Base-by-base conservation (phyloP, 805 yeast species). In the Pichia manshurica region DNA sequence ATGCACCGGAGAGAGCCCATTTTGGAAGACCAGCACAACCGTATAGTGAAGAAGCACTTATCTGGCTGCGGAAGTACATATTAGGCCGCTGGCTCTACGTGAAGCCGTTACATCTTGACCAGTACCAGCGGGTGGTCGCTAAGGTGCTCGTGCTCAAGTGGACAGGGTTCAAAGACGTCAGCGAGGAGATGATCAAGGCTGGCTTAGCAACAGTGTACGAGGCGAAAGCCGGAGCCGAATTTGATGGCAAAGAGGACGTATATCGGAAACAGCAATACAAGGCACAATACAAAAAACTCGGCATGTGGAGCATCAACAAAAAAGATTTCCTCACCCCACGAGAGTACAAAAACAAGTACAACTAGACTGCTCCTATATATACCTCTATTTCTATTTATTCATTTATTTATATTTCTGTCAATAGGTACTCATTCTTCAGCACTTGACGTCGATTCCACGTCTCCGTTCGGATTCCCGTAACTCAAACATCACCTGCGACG, bases 1-100 rank as follows among this genome's bases (percentile, higher is more conserved):
- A 93, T 72, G 99, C 99, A 0, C 99, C 99, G 1, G 99, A 93
- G 61, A 71, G 95, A 38, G 78, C 95, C 1, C 97, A 93, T 69
- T 93, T 87, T 65, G 99, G 99, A 1, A 84, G 85, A 51, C 89
- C 95, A 0, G 84, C 96, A 0, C 99, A 93, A 62, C 91, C 93
- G 0, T 85, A 66, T 60, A 79, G 93, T 32, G 87, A 81, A 36
- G 97, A 93, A 55, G 93, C 97, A 0, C 64, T 90, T 47, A 59
- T 58, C 5, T 93, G 96, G 96, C 69, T 93, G 31, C 70, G 83
- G 33, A 55, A 66, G 13, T 84, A 78, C 58, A 59, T 91, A 2
- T 58, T 84, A 46, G 91, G 95, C 0, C 73, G 78, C 41, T 70
- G 72, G 45, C 82, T 90, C 9, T 78, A 84, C 49, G 77, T 93